Evolutionary conservation across 352 stramenopile species (phyloP).

Genomic region (Phytophthora sp.): DNA sequence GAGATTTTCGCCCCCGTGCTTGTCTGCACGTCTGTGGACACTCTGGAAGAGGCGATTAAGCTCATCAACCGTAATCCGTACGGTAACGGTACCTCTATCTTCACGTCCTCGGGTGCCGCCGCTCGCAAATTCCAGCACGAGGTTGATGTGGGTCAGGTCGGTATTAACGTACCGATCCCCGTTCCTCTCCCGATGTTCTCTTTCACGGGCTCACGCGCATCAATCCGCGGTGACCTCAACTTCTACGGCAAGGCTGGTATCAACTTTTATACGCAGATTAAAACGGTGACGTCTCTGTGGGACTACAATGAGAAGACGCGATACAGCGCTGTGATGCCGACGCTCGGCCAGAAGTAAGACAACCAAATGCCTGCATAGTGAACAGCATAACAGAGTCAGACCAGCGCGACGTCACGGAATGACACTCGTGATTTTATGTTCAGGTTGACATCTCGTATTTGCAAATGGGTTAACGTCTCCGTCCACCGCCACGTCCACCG

Average conservation of each 20-base stretch:
- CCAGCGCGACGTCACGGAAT: constrained; percentile 15
- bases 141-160: constrained; percentile 96
- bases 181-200: constrained; percentile 98
- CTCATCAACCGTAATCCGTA: constrained; percentile 97
- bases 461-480: constrained; percentile 28
- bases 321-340: constrained; percentile 94
- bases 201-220: constrained; percentile 96
- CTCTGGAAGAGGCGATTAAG: constrained; percentile 95
- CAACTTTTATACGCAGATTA: constrained; percentile 98
- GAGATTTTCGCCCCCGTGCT: constrained; percentile 99
- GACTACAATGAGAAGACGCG: constrained; percentile 90
- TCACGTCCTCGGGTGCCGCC: constrained; percentile 93
- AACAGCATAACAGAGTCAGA: constrained; percentile 15
- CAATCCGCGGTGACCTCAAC: constrained; percentile 96
- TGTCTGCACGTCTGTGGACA: constrained; percentile 90
- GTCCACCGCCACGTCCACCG: constrained; percentile 46
- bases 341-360: constrained; percentile 69
- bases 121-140: constrained; percentile 97
- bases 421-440: constrained; percentile 8
- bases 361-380: neutral
- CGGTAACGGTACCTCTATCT: constrained; percentile 97
- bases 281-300: constrained; percentile 98
- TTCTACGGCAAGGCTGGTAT: constrained; percentile 97
- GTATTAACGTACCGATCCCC: constrained; percentile 97
- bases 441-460: constrained; percentile 8